Evolutionary conservation across 176 grass and related monocot genomes (phyloP).

Genomic region (Chrysopogon serrulatus): DNA sequence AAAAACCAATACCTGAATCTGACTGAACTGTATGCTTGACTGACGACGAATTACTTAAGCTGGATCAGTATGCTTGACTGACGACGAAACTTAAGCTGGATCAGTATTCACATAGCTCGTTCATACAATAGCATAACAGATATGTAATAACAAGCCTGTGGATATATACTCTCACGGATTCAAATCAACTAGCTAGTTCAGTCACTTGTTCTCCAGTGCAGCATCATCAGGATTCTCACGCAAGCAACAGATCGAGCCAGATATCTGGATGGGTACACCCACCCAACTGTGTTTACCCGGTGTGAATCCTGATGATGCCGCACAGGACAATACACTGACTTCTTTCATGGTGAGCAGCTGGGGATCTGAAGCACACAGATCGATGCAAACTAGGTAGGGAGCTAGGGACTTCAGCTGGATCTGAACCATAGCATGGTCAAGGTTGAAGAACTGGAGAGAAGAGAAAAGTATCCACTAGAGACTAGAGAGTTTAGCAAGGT

Average conservation of each 20-base stretch:
- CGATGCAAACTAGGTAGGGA: neutral
- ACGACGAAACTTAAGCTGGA: too few species aligned
- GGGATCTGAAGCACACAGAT: neutral
- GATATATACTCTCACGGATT: neutral
- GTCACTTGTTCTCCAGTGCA: constrained; percentile 10
- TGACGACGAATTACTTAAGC: too few species aligned
- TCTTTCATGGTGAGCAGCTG: neutral
- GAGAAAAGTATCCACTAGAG: neutral
- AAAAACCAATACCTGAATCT: neutral
- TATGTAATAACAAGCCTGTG: too few species aligned
- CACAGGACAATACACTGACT: neutral
- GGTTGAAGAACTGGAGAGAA: neutral
- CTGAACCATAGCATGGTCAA: neutral
- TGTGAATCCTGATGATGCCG: constrained; percentile 26
- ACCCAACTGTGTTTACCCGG: neutral
- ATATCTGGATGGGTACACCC: neutral
- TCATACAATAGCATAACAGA: neutral
- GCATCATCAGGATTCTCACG: constrained; percentile 31
- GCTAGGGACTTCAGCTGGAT: neutral
- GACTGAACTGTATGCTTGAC: neutral
- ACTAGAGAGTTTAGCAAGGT: too few species aligned
- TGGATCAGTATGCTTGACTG: neutral
- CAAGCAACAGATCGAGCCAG: neutral
- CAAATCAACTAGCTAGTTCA: neutral
- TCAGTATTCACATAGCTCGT: neutral